These are phyloP conservation scores for Dryadomyces quercivorus DNA, from an alignment of 2,329 filamentous ascomycete species.

Conservation along the genomic window DNA sequence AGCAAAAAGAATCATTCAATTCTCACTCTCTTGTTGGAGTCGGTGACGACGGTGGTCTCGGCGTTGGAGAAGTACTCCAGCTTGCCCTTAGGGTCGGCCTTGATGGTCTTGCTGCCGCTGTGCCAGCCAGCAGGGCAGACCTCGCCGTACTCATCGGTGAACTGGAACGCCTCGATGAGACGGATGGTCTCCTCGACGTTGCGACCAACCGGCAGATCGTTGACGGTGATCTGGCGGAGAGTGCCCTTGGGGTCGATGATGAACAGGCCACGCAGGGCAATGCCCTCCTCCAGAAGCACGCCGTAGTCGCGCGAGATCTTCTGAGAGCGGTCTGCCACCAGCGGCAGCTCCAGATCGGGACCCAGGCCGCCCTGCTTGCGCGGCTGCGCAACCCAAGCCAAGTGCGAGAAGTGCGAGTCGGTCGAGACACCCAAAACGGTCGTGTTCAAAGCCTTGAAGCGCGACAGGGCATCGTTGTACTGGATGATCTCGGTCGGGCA, in stretches of 20 bases:
- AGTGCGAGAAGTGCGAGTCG: constrained; percentile 44
- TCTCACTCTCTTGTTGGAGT: constrained; percentile 3
- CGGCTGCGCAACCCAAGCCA: constrained; percentile 45
- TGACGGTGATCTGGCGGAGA: constrained; percentile 51
- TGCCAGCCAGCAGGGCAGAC: constrained; percentile 47
- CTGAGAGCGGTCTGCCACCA: constrained; percentile 50
- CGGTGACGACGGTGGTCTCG: constrained; percentile 22
- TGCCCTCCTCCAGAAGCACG: constrained; percentile 50
- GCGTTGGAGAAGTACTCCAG: constrained; percentile 32
- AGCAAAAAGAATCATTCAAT: background rate
- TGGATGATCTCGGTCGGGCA: constrained; percentile 55
- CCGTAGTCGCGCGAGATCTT: constrained; percentile 49
- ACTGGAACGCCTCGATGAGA: constrained; percentile 64
- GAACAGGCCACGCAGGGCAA: constrained; percentile 52
- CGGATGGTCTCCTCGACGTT: constrained; percentile 52
- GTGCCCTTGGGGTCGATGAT: constrained; percentile 52
- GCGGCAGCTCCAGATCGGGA: constrained; percentile 44
- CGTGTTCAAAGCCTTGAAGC: constrained; percentile 47
- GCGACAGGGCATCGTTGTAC: constrained; percentile 47
- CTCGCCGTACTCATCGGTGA: constrained; percentile 74
- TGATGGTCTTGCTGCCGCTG: constrained; percentile 33
- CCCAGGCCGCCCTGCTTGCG: constrained; percentile 51
- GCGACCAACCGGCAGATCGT: constrained; percentile 52
- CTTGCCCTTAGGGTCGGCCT: constrained; percentile 38
- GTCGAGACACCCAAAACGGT: constrained; percentile 49